Evolutionary conservation across 192 early-diverging fungal genomes (phyloP).

Genomic region (Backusella circina): DNA sequence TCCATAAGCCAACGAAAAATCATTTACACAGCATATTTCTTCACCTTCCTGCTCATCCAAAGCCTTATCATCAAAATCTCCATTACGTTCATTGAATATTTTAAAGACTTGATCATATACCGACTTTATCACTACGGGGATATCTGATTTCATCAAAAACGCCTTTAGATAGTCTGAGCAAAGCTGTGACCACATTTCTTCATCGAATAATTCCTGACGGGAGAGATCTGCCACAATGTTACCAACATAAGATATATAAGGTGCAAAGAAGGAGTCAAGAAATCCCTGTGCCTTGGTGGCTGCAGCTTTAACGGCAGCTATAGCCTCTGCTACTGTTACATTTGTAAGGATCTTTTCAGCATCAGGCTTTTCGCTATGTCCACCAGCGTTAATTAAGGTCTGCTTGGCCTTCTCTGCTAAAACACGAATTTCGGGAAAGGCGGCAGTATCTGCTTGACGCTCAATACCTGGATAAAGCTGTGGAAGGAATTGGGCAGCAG

Average conservation of each 20-base stretch:
- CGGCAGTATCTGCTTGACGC: slow-evolving; percentile 65
- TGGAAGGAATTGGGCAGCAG: slow-evolving; percentile 75
- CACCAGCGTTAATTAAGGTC: slow-evolving; percentile 65
- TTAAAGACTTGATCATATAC: slow-evolving; percentile 35
- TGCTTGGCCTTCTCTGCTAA: slow-evolving; percentile 58
- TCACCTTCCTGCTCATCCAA: slow-evolving; percentile 48
- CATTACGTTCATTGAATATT: slow-evolving; percentile 24
- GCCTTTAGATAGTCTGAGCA: slow-evolving; percentile 50
- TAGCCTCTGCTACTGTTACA: slow-evolving; percentile 36
- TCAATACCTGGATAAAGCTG: slow-evolving; percentile 73
- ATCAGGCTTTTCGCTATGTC: slow-evolving; percentile 39
- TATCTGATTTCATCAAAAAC: slow-evolving; percentile 49
- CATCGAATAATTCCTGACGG: slow-evolving; percentile 54
- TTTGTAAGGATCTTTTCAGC: slow-evolving; percentile 3
- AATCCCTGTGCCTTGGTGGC: slow-evolving; percentile 46
- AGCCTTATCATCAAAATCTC: slow-evolving; percentile 36
- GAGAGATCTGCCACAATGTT: slow-evolving; percentile 49
- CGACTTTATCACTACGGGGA: slow-evolving; percentile 35
- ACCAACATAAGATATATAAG: slow-evolving; percentile 53
- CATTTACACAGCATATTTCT: slow-evolving; percentile 55
- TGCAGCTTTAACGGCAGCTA: slow-evolving; percentile 38
- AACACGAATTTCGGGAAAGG: slow-evolving; percentile 70
- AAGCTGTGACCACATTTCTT: slow-evolving; percentile 55
- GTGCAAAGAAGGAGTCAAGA: slow-evolving; percentile 45
- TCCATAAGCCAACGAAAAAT: slow-evolving; percentile 78